Conservation (phyloP, 2,329 filamentous ascomycete species). For the Colletotrichum sp. region DNA sequence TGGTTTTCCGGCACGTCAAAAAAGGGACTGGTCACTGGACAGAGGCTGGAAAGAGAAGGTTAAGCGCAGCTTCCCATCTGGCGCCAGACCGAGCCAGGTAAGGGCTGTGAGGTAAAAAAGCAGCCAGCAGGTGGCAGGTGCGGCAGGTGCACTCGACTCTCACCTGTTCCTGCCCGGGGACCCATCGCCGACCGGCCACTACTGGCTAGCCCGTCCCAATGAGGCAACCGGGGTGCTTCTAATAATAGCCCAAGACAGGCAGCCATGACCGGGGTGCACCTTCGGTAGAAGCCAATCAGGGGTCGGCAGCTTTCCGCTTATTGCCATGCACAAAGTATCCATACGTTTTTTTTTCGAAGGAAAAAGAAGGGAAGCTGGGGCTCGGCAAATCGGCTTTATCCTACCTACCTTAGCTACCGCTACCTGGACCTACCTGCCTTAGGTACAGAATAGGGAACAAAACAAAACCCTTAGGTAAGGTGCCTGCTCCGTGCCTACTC, state of each 20-base stretch:
- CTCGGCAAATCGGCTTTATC: slow-evolving; percentile 16
- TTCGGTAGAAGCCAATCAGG: background rate
- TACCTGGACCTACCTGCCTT: background rate
- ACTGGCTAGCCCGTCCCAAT: slow-evolving; percentile 1
- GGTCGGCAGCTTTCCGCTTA: background rate
- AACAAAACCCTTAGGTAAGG: background rate
- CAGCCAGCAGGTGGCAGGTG: background rate
- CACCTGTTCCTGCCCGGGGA: slow-evolving; percentile 9
- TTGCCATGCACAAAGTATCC: background rate
- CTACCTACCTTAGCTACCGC: background rate
- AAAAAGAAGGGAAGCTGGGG: background rate
- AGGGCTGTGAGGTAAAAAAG: background rate
- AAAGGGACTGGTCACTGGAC: background rate
- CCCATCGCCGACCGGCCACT: background rate
- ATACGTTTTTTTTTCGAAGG: background rate
- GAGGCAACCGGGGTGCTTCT: background rate
- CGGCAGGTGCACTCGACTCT: slow-evolving; percentile 4
- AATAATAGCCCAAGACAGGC: background rate
- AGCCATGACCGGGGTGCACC: background rate
- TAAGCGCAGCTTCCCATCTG: background rate
- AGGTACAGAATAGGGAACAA: background rate
- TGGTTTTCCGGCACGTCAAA: background rate
- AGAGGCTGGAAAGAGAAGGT: slow-evolving; percentile 3
- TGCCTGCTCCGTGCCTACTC: background rate
- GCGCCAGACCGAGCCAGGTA: background rate